phyloP scores from a whole-genome alignment of 1,139 yeast species.

The Kodamaea fungicola region DNA sequence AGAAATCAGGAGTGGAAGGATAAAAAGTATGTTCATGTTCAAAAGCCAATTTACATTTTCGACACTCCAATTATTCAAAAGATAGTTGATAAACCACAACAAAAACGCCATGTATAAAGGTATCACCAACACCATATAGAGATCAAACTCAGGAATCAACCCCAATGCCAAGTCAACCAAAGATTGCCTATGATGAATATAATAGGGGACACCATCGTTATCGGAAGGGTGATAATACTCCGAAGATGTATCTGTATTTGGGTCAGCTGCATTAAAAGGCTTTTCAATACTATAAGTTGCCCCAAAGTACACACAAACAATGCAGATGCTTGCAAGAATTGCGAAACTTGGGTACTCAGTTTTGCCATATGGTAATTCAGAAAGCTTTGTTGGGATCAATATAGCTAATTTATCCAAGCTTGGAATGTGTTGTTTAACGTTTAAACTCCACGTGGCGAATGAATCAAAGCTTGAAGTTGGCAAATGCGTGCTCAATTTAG shows the following conservation, averaged over 20 bases:
- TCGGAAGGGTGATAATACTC: slow-evolving; percentile 47
- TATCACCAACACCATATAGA: slow-evolving; percentile 28
- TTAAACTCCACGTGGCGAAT: too few species aligned
- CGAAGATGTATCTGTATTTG: slow-evolving; percentile 27
- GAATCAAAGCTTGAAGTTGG: too few species aligned
- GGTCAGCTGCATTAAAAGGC: slow-evolving; percentile 43
- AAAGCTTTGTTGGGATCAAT: slow-evolving; percentile 9
- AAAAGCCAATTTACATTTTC: slow-evolving; percentile 27
- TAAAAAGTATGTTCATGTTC: slow-evolving; percentile 25
- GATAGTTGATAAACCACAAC: slow-evolving; percentile 34
- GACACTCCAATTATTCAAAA: slow-evolving; percentile 21
- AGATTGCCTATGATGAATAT: slow-evolving; percentile 16
- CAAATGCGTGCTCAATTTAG: too few species aligned
- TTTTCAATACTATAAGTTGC: slow-evolving; percentile 38
- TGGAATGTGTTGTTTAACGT: too few species aligned
- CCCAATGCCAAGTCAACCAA: slow-evolving; percentile 10
- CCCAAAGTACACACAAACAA: slow-evolving; percentile 21
- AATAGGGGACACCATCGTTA: slow-evolving; percentile 26
- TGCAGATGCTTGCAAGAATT: slow-evolving; percentile 20
- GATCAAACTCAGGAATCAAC: slow-evolving; percentile 10
- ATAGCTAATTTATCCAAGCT: slow-evolving; percentile 11
- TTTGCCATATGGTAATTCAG: background rate
- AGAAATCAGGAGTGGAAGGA: slow-evolving; percentile 2
- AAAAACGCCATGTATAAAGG: slow-evolving; percentile 40
- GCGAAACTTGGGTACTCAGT: slow-evolving; percentile 8